Base-by-base conservation (phyloP, 2,329 filamentous ascomycete genomes). In the Cadophora sp. region DNA sequence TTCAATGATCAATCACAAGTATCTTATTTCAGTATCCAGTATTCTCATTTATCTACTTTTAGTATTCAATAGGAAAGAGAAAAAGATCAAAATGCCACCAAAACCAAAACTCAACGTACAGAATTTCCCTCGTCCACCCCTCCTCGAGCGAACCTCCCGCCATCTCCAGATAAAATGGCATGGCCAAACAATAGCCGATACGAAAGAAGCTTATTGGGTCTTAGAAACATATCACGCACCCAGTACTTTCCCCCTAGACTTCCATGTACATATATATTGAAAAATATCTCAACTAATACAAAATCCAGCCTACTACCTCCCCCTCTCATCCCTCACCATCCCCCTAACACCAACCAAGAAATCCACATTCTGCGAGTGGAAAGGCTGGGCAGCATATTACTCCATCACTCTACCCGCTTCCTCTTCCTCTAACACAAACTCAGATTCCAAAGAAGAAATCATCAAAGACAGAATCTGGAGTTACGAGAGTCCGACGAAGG, bases 141-240 rank as follows among this genome's bases (percentile, higher is more conserved):
- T 83, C 46, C 80, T 88, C 66, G 86, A 89, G 74, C 81, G 80
- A 73, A 86, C 83, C 5, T 75, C 81, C 2, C 80, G 85, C 61
- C 86, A 87, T 74, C 78, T 90, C 58, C 81, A 83, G 71, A 83
- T 90, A 69, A 85, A 83, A 75, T 89, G 85, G 82, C 80, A 84
- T 29, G 84, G 83, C 24, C 78, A 84, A 56, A 79, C 83, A 60
- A 84, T 90, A 69, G 87, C 86, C 12, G 85, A 89, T 53, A 89
- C 87, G 7, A 84, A 80, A 65, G 82, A 86, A 56, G 86, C 83
- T 2, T 89, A 84, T 75, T 89, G 87, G 87, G 86, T 87, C 4
- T 79, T 90, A 40, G 87, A 90, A 76, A 89, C 87, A 22, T 85
- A 86, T 71, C 87, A 89, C 72, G 86, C 87, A 40, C 88, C 87